These are phyloP conservation scores for Raffaelea deltoideospora DNA, from an alignment of 2,329 filamentous ascomycete species.

Conservation along the genomic window DNA sequence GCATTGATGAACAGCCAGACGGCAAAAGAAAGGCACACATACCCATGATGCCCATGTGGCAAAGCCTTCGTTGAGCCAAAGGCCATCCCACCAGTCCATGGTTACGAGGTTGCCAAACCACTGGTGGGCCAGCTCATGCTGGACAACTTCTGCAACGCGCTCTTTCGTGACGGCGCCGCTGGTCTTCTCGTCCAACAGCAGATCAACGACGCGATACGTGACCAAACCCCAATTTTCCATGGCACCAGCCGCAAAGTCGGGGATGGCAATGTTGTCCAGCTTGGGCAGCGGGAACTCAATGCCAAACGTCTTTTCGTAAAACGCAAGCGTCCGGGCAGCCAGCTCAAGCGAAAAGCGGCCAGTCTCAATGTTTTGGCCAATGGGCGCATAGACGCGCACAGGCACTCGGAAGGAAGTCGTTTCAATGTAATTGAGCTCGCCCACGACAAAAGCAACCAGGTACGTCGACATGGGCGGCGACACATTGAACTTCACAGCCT, in stretches of 20 bases:
- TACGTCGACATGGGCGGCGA: constrained; percentile 95
- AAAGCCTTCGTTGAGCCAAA: constrained; percentile 86
- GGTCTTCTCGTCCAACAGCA: constrained; percentile 82
- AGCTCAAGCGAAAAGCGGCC: constrained; percentile 83
- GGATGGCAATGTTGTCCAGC: constrained; percentile 94
- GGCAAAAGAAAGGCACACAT: constrained; percentile 10
- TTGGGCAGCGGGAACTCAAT: constrained; percentile 78
- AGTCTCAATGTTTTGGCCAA: constrained; percentile 78
- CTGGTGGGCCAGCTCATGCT: constrained; percentile 89
- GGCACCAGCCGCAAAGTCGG: constrained; percentile 86
- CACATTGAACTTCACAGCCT: constrained; percentile 82
- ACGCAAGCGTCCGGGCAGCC: constrained; percentile 75
- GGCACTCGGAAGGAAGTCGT: constrained; percentile 83
- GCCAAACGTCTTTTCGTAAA: constrained; percentile 91
- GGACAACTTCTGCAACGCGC: constrained; percentile 85
- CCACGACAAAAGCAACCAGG: constrained; percentile 83
- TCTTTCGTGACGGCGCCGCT: constrained; percentile 83
- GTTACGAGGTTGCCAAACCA: constrained; percentile 89
- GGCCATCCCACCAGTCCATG: constrained; percentile 88
- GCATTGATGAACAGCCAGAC: too few species aligned
- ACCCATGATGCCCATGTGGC: constrained; percentile 67
- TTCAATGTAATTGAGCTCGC: constrained; percentile 87
- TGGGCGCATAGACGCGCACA: constrained; percentile 84
- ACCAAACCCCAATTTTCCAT: constrained; percentile 99
- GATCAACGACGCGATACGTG: constrained; percentile 83